phyloP scores from a whole-genome alignment of 1,284 basidiomycete genomes.

The Phaffia rhodozyma region DNA sequence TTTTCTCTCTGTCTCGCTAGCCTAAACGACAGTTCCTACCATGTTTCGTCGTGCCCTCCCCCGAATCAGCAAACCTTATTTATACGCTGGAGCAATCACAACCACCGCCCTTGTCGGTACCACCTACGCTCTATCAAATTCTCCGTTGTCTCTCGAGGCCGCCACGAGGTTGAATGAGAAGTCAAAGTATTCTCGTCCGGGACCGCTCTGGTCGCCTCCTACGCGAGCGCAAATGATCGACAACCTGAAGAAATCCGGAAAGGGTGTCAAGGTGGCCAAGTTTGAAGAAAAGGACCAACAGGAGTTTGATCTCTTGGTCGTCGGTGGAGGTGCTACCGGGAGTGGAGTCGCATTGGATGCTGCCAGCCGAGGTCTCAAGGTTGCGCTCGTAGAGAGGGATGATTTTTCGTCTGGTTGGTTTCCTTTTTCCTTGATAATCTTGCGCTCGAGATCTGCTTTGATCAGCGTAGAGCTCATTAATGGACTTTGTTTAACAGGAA shows the following conservation, averaged over 20 bases:
- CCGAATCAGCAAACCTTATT: too few species aligned
- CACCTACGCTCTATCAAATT: too few species aligned
- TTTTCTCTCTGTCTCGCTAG: too few species aligned
- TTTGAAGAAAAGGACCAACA: constrained; percentile 25
- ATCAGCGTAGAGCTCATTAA: background rate
- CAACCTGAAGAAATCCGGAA: constrained; percentile 35
- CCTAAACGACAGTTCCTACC: too few species aligned
- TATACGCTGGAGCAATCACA: too few species aligned
- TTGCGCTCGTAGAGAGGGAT: constrained; percentile 84
- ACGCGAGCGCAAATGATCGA: constrained; percentile 38
- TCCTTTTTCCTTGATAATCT: background rate
- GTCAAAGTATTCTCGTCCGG: constrained; percentile 25
- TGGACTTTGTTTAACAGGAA: constrained; percentile 43
- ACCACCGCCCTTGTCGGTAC: too few species aligned
- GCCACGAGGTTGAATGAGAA: background rate
- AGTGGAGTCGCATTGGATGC: constrained; percentile 91
- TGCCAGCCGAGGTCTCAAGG: constrained; percentile 77
- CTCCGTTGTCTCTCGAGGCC: too few species aligned
- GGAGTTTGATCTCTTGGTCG: constrained; percentile 65
- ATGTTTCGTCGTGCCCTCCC: too few species aligned
- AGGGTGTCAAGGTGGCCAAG: constrained; percentile 21
- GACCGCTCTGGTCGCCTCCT: constrained; percentile 39
- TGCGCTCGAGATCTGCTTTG: background rate
- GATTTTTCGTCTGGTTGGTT: constrained; percentile 74
- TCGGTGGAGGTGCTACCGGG: constrained; percentile 85